These are phyloP conservation scores for Simplicillium sp. DNA, from an alignment of 2,329 filamentous ascomycete species.

Conservation along the genomic window DNA sequence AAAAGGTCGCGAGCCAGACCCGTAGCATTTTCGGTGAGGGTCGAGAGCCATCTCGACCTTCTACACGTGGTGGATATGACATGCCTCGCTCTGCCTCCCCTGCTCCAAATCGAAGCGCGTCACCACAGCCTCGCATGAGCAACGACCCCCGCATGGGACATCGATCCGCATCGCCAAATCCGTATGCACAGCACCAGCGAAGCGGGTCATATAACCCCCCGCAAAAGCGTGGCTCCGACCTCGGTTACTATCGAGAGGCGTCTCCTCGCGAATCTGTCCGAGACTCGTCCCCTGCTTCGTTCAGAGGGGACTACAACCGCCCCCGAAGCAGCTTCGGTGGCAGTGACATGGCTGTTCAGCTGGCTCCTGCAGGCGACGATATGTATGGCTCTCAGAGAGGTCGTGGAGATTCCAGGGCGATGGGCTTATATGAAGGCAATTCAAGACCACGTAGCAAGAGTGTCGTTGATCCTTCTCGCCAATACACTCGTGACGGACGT, in stretches of 20 bases:
- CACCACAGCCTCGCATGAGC: constrained; percentile 50
- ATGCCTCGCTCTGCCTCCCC: constrained; percentile 57
- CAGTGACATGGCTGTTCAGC: constrained; percentile 58
- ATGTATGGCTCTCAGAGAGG: constrained; percentile 49
- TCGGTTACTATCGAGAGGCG: constrained; percentile 40
- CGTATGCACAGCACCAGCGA: constrained; percentile 37
- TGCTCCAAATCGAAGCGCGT: constrained; percentile 52
- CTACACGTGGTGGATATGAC: constrained; percentile 51
- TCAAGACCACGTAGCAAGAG: constrained; percentile 66
- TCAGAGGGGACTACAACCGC: constrained; percentile 32
- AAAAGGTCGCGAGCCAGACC: constrained; percentile 78
- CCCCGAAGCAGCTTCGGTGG: constrained; percentile 41
- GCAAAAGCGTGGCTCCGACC: constrained; percentile 27
- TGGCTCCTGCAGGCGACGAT: constrained; percentile 48
- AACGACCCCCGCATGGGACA: constrained; percentile 31
- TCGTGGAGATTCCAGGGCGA: constrained; percentile 37
- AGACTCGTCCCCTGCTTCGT: constrained; percentile 38
- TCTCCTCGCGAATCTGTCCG: constrained; percentile 39
- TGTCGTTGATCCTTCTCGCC: constrained; percentile 69
- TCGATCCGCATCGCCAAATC: constrained; percentile 53
- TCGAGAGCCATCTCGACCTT: constrained; percentile 36
- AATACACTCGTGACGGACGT: constrained; percentile 77
- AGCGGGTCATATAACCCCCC: constrained; percentile 4
- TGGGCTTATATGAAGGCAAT: constrained; percentile 47
- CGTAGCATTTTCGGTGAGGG: constrained; percentile 61